Evolutionary conservation across 2,329 filamentous ascomycete species (phyloP), one percentile per base, ranked within the genome.

Genomic region (Canariomyces notabilis): DNA sequence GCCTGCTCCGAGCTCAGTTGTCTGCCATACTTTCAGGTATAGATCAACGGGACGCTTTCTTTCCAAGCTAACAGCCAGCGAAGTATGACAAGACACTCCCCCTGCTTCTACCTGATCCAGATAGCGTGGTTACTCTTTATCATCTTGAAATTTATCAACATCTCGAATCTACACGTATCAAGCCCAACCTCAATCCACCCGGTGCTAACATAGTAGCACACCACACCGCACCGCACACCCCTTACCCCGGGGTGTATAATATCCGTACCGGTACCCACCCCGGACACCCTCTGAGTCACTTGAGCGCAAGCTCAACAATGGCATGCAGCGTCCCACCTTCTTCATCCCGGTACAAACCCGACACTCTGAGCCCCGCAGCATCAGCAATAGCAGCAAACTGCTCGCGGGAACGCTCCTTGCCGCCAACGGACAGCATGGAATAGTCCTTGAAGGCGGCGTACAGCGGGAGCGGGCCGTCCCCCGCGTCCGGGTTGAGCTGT

Each of bases 361-460:
- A 49, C 3, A 59, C 50, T 18, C 23, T 37, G 26, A 59, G 33
- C 9, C 57, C 56, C n/a, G 57, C 56, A 0, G 22, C 42, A 6
- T 35, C 43, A 4, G 51, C 52, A 2, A 59, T 36, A 8, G 20
- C 43, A 8, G 22, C 37, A 36, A 57, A 58, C 34, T 54, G 51
- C 33, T 44, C 23, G 19, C 57, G 42, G 14, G 52, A 52, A 1
- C 57, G 50, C 45, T 59, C 56, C 43, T 59, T 59, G 8, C 57
- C 57, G 19, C 56, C 56, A 9, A 59, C 51, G 6, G 52, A 39
- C 8, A 59, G 44, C 57, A 59, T 59, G 4, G 55, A 40, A 22
- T 48, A 59, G 48, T 59, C 56, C 47, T 57, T 57, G 41, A 59
- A 57, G 11, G 57, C 55, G 1, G 57, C 47, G 23, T 57, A 59